Conservation (phyloP, 2,329 filamentous ascomycete species). For the Chaetoscypha palmicola region DNA sequence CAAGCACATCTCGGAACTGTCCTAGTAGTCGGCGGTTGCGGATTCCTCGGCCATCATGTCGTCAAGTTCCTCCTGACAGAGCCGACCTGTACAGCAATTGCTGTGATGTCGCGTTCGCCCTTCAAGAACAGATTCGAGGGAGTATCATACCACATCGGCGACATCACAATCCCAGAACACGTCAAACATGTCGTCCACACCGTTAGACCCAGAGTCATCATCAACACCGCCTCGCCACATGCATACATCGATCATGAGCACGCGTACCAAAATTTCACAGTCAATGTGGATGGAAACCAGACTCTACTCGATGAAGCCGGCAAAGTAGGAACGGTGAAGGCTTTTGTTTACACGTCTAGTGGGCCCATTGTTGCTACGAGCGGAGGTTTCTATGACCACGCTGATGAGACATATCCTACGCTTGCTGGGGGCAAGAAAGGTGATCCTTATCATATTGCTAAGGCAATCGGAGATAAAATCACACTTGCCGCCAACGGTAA, state of each 20-base stretch:
- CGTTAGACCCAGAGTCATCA: constrained; percentile 39
- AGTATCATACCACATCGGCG: constrained; percentile 42
- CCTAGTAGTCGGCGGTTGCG: constrained; percentile 43
- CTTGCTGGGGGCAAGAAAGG: constrained; percentile 18
- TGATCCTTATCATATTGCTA: constrained; percentile 21
- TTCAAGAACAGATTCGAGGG: constrained; percentile 30
- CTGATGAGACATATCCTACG: constrained; percentile 18
- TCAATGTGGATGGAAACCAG: constrained; percentile 45
- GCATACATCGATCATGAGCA: constrained; percentile 28
- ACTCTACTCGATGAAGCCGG: constrained; percentile 40
- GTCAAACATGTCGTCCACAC: constrained; percentile 37
- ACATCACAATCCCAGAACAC: constrained; percentile 39
- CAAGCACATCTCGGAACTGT: constrained; percentile 10
- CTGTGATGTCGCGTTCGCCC: constrained; percentile 39
- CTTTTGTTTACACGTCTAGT: constrained; percentile 25
- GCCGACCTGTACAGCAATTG: constrained; percentile 36
- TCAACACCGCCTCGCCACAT: constrained; percentile 42
- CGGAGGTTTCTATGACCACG: constrained; percentile 19
- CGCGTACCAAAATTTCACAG: constrained; percentile 29
- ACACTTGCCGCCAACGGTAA: constrained; percentile 23
- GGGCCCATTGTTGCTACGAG: constrained; percentile 18
- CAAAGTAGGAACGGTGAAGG: constrained; percentile 40
- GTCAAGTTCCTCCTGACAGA: constrained; percentile 37
- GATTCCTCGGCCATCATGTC: constrained; percentile 45
- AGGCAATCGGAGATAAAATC: constrained; percentile 21